Evolutionary conservation across 495 filamentous ascomycete genomes (phyloP).

Genomic region (Hypoxylon lenormandii): DNA sequence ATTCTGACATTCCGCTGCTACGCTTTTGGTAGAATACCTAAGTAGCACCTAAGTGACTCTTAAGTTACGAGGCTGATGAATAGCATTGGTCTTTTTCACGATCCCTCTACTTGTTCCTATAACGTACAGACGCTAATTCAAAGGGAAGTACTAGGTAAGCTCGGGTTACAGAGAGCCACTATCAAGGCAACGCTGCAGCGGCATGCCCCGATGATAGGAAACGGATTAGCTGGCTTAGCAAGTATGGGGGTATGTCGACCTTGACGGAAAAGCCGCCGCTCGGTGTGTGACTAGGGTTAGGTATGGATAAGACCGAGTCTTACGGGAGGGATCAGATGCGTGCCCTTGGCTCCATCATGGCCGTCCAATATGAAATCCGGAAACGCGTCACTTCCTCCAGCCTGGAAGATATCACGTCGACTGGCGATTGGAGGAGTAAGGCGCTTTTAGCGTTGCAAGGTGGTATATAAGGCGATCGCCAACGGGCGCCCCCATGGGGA

Average conservation of each 20-base stretch:
- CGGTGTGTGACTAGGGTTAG: slow-evolving; percentile 8
- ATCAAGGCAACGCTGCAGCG: slow-evolving; percentile 20
- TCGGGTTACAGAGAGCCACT: slow-evolving; percentile 9
- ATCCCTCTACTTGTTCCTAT: neutral
- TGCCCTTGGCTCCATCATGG: slow-evolving; percentile 1
- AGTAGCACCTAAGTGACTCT: neutral
- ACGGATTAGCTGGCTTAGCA: neutral
- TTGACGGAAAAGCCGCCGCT: slow-evolving; percentile 41
- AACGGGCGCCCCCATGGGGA: slow-evolving; percentile 7
- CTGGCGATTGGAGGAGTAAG: slow-evolving; percentile 14
- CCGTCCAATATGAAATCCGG: neutral
- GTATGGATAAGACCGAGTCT: slow-evolving; percentile 6
- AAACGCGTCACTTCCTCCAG: neutral
- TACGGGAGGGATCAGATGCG: slow-evolving; percentile 6
- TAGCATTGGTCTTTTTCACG: neutral
- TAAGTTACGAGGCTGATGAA: neutral
- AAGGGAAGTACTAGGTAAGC: slow-evolving; percentile 4
- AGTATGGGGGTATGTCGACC: slow-evolving; percentile 14
- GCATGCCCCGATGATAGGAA: slow-evolving; percentile 7
- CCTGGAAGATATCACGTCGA: neutral
- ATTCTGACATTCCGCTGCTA: neutral
- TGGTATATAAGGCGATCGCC: slow-evolving; percentile 35
- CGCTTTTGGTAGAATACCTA: neutral
- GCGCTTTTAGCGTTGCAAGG: slow-evolving; percentile 1
- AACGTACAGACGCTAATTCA: slow-evolving; percentile 7